Evolutionary conservation across 139 green algal genomes (phyloP), one percentile per base, ranked within the genome.

Genomic region (Chlamydomonas urium): DNA sequence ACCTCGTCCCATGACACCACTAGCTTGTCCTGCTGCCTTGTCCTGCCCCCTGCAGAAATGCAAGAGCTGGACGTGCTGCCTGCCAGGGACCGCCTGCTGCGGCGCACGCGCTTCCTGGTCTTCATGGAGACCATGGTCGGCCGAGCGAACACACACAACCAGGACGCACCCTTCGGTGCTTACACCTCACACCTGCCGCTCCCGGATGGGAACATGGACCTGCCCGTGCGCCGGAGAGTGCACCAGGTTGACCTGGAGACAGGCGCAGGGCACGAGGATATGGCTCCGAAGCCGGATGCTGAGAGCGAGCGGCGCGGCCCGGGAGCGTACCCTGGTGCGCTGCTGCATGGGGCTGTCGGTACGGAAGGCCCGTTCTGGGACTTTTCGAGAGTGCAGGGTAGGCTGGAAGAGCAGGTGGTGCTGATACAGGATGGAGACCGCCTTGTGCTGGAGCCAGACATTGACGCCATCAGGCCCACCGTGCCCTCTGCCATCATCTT

Each of bases 171-270:
- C n/a, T 61, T 65, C 47, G 42, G 35, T 1, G 38, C 32, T 2
- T 65, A 57, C 71, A 81, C 63, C 19, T 34, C 34, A 4, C 61
- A 81, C 63, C 37, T 81, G 21, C 37, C 63, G 6, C 50, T 81
- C 50, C 75, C 75, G 3, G 70, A 81, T 65, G 62, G 69, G 0
- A 69, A 74, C 0, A 37, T 81, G 32, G 75, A 81, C 38, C 28
- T 74, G 42, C 31, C 42, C 19, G 36, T 19, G 21, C 28, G 45
- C 6, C 38, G 32, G 8, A 23, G 66, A 14, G 66, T 72, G 45
- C 45, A 63, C 28, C 66, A 72, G 66, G 66, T 72, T 4, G 42
- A 10, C 10, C 45, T 66, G 59, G 59, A 45, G 2, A n/a, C 3
- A 5, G 59, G 59, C 32, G 10, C 31, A 31, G 59, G 59, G 10